These are phyloP conservation scores for Talaromyces albobiverticillius DNA, from an alignment of 2,329 filamentous ascomycete species.

Conservation along the genomic window DNA sequence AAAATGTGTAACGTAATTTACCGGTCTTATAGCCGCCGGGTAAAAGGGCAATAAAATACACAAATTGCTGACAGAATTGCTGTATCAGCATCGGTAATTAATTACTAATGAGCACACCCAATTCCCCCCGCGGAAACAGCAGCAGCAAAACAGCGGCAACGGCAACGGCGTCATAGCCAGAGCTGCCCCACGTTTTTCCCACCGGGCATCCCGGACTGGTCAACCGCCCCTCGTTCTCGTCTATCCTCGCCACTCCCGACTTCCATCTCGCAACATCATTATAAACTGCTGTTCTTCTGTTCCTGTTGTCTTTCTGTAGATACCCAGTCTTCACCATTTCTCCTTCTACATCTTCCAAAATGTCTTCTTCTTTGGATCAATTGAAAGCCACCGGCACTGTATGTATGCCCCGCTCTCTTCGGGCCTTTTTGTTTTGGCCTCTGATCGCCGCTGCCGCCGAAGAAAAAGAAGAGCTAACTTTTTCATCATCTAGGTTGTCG, in stretches of 20 bases:
- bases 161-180: conserved; percentile 20
- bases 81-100: too few species aligned
- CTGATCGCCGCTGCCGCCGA: conserved; percentile 7
- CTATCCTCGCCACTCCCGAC: too few species aligned
- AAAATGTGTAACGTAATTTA: not conserved
- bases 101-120: too few species aligned
- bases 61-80: not conserved
- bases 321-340: conserved; percentile 10
- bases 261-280: not conserved
- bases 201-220: conserved; percentile 5
- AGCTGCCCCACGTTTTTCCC: conserved; percentile 22
- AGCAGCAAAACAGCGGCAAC: too few species aligned
- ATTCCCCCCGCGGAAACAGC: too few species aligned
- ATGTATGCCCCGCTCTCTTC: conserved; percentile 46
- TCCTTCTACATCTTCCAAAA: conserved; percentile 38
- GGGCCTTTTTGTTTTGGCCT: too few species aligned
- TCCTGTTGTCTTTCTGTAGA: conserved; percentile 1
- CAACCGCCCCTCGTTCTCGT: conserved; percentile 3
- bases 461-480: conserved; percentile 9
- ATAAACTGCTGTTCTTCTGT: too few species aligned
- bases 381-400: conserved; percentile 96
- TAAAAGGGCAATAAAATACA: not conserved
- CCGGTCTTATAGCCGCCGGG: not conserved
- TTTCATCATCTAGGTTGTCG: conserved; percentile 67
- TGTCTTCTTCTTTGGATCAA: conserved; percentile 91